Conservation (phyloP, 768 basidiomycete genomes). For the Inosperma sp. region DNA sequence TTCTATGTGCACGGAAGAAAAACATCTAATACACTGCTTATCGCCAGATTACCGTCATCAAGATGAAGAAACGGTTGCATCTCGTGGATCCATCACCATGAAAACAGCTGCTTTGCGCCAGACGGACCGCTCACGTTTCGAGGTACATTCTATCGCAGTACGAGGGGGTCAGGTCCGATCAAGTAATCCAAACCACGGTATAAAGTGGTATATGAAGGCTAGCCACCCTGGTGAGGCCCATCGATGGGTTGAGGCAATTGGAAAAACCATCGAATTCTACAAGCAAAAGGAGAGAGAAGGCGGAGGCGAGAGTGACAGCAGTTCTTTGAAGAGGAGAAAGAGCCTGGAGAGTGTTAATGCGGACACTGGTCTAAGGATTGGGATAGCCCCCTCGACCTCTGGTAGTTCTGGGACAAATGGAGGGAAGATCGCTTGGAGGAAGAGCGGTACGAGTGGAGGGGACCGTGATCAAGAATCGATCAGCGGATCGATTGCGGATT, state of each 20-base stretch:
- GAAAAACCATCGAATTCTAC: slow-evolving; percentile 68
- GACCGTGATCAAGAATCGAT: slow-evolving; percentile 29
- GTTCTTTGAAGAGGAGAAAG: slow-evolving; percentile 18
- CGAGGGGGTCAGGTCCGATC: slow-evolving; percentile 39
- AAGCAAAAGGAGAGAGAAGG: slow-evolving; percentile 26
- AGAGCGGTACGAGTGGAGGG: slow-evolving; percentile 37
- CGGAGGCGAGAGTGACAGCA: slow-evolving; percentile 26
- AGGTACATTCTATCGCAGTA: slow-evolving; percentile 62
- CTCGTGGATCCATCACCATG: slow-evolving; percentile 86
- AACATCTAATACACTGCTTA: slow-evolving; percentile 13
- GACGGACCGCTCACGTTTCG: slow-evolving; percentile 72
- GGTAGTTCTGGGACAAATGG: slow-evolving; percentile 6
- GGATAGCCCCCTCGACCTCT: not conserved
- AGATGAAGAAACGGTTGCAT: slow-evolving; percentile 82
- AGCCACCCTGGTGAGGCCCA: slow-evolving; percentile 87
- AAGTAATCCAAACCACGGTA: slow-evolving; percentile 28
- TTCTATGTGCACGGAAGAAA: too few relatives aligned
- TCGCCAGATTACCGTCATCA: slow-evolving; percentile 76
- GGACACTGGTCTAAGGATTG: not conserved
- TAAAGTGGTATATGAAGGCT: slow-evolving; percentile 77
- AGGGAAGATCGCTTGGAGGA: slow-evolving; percentile 21
- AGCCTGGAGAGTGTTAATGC: slow-evolving; percentile 9
- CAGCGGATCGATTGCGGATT: slow-evolving; percentile 20
- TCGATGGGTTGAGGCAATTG: slow-evolving; percentile 79
- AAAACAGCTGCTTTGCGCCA: slow-evolving; percentile 64